Base-by-base conservation (phyloP, 345 rosid genomes). In the Passiflora organensis region DNA sequence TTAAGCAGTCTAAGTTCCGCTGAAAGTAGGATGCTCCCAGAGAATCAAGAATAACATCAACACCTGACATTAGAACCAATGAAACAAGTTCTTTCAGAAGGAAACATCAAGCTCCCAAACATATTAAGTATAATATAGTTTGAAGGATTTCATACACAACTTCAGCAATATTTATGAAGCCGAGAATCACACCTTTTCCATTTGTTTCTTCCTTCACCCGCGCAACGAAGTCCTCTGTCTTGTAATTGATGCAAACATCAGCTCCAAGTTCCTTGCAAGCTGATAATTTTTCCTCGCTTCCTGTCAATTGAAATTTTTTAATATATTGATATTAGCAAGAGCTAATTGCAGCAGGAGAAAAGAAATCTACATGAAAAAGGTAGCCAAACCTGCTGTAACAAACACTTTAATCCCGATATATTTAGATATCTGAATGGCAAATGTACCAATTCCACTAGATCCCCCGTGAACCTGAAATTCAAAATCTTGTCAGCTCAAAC, bases 361-460 rank as follows among this genome's bases (percentile, higher is more conserved):
- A 23, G 13, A 22, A 9, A 24, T 14, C 8, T 22, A 0, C 10
- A 51, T 34, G 16, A 57, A 5, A 39, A 39, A 9, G 32, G 48
- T 4, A 17, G 41, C 45, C 28, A 43, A 64, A 91, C 96, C 96
- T 82, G 98, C 98, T 16, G 96, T 85, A 62, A 83, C 81, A 36
- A 91, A 85, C 10, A 85, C 97, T 69, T 43, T 76, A 48, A 67
- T 70, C 59, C 97, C 96, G 53, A 39, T 64, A 64, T 66, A 62
- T 69, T 83, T 87, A 28, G 91, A 95, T 14, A 87, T 83, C 77
- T 91, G 95, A 72, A 91, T 80, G 18, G 89, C 96, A 64, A 83
- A 87, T 22, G 96, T 87, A 20, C 97, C 97, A 37, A 87, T 82
- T 51, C 96, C 97, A 69, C 95, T 91, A 20, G 97, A 85, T 42